Base-by-base conservation (phyloP, 257 asterid species). In the Mitragyna speciosa region DNA sequence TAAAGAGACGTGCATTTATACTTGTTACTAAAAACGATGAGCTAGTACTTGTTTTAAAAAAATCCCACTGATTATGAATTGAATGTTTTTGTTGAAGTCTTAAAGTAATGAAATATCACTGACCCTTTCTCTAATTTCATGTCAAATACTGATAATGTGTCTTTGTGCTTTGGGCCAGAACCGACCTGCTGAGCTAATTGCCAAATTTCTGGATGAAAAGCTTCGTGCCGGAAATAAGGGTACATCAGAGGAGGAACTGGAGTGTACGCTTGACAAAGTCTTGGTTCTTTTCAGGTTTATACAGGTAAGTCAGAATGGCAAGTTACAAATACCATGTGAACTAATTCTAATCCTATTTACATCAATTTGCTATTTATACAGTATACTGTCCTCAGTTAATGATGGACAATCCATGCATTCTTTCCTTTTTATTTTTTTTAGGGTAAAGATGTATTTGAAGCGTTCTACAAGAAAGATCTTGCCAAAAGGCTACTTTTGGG, bases 141-240 rank as follows among this genome's bases (percentile, higher is more conserved):
- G 12, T 31, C 45, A 31, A 28, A 73, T 69, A 31, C 66, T 82
- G 33, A 77, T 41, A 31, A 36, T 36, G 41, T 36, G 2, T 36
- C 41, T 36, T 30, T 64, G 6, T 65, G 8, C 51, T 83, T 45
- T 76, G 58, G 80, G 78, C 70, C 87, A 96, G 98, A 96, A 96
- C 79, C 98, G 98, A 30, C 97, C 98, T 78, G 98, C 98, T 78
- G 98, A 96, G 95, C 88, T 96, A 43, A 92, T 96, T 77, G 98
- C 98, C 72, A 96, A 94, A 87, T 96, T 94, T 87, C 90, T 96
- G 79, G 99, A 96, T 54, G 98, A 96, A 88, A 96, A 94, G 85
- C 97, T 96, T 65, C 99, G 98, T 36, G 97, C 99, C 59, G 98
- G 99, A 78, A 96, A 96, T 85, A 94, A 96, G 89, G 99, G 99